Conservation (phyloP, 2,329 filamentous ascomycete species). For the Calonectria naviculata region DNA sequence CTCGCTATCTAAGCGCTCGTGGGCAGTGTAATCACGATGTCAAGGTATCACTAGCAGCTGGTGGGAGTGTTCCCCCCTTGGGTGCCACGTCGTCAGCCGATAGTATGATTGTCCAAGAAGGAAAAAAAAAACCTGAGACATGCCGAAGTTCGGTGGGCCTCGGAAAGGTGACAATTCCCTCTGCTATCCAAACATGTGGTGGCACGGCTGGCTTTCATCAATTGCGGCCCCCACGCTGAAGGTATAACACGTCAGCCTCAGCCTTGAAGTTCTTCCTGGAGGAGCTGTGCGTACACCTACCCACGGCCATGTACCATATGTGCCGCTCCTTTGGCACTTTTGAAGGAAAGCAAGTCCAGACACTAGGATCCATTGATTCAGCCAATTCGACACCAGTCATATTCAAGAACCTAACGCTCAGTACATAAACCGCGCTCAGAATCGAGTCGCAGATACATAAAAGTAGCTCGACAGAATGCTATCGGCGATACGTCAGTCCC, state of each 20-base stretch:
- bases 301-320: no score
- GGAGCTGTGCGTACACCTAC: no score
- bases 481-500: slow-evolving; percentile 43
- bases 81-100: slow-evolving; percentile 60
- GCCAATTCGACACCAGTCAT: slow-evolving; percentile 43
- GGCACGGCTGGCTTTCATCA: slow-evolving; percentile 41
- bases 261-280: slow-evolving; percentile 57
- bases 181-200: slow-evolving; percentile 42
- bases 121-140: slow-evolving; percentile 59
- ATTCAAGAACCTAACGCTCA: slow-evolving; percentile 39
- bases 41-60: slow-evolving; percentile 60
- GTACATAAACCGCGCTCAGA: slow-evolving; percentile 24
- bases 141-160: slow-evolving; percentile 57
- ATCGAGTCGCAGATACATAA: slow-evolving; percentile 43
- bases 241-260: slow-evolving; percentile 37
- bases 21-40: slow-evolving; percentile 41
- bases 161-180: slow-evolving; percentile 46
- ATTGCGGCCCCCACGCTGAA: slow-evolving; percentile 27
- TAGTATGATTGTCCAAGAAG: slow-evolving; percentile 62
- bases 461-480: slow-evolving; percentile 40
- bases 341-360: slow-evolving; percentile 46
- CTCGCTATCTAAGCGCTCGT: slow-evolving; percentile 50
- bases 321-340: neutral
- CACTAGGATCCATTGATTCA: slow-evolving; percentile 49
- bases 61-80: slow-evolving; percentile 67